Evolutionary conservation across 2,329 filamentous ascomycete genomes (phyloP).

Genomic region (Ophiocordyceps camponoti-saundersi): DNA sequence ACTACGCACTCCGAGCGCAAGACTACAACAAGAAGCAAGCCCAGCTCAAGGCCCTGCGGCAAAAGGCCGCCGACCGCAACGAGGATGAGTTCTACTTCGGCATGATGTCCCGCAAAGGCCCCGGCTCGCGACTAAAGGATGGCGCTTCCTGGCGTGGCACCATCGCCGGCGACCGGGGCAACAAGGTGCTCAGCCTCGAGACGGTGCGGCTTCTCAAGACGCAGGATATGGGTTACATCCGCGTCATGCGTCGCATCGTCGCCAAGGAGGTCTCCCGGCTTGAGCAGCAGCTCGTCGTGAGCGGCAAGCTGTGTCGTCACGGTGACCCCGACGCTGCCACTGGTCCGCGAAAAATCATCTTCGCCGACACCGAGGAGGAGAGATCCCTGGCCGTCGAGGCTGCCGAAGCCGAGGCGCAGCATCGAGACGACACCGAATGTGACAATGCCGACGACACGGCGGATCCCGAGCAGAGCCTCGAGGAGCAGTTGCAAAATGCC

Average conservation of each 20-base stretch:
- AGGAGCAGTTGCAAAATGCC: constrained; percentile 29
- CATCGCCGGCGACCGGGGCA: constrained; percentile 39
- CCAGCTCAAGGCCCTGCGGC: constrained; percentile 38
- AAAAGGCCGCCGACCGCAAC: constrained; percentile 48
- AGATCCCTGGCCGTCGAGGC: constrained; percentile 13
- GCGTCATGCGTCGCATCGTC: constrained; percentile 43
- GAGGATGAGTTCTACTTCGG: constrained; percentile 60
- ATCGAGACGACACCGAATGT: constrained; percentile 5
- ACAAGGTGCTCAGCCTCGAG: constrained; percentile 35
- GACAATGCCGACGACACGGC: constrained; percentile 18
- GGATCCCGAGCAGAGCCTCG: constrained; percentile 26
- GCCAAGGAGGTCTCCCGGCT: constrained; percentile 38
- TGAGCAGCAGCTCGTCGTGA: constrained; percentile 34
- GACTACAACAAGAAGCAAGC: constrained; percentile 51
- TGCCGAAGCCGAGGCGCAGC: constrained; percentile 12
- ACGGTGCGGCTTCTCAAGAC: constrained; percentile 49
- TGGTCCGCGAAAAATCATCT: constrained; percentile 31
- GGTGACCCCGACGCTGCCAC: constrained; percentile 10
- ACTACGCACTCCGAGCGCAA: constrained; percentile 47
- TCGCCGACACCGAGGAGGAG: constrained; percentile 24
- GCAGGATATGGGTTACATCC: constrained; percentile 48
- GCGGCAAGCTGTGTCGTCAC: constrained; percentile 17
- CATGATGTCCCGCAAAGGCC: constrained; percentile 46
- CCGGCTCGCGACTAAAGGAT: constrained; percentile 28
- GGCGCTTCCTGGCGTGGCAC: constrained; percentile 37